phyloP scores from a whole-genome alignment of 768 basidiomycete genomes.

The Termitomyces sp. region DNA sequence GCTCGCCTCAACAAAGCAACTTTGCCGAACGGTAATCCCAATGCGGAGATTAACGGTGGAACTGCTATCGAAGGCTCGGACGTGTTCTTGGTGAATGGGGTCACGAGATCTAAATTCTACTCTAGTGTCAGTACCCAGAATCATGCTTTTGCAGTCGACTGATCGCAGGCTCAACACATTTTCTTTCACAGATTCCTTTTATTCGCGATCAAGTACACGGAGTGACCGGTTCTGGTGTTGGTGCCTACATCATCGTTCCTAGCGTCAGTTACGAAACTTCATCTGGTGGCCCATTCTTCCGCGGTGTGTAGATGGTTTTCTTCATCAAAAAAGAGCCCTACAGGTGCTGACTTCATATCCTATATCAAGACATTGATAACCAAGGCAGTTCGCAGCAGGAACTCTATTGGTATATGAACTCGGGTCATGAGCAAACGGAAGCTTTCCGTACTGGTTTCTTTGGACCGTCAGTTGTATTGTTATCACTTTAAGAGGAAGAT shows the following conservation, averaged over 20 bases:
- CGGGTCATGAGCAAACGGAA: constrained; percentile 43
- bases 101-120: constrained; percentile 49
- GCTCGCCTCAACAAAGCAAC: constrained; percentile 40
- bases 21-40: constrained; percentile 35
- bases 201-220: constrained; percentile 51
- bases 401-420: constrained; percentile 50
- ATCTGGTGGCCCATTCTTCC: constrained; percentile 50
- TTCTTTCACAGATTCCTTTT: constrained; percentile 35
- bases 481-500: background rate
- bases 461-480: constrained; percentile 34
- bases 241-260: constrained; percentile 44
- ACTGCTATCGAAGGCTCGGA: constrained; percentile 46
- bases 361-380: constrained; percentile 39
- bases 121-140: constrained; percentile 33
- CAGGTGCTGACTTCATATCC: background rate
- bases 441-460: constrained; percentile 43
- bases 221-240: constrained; percentile 42
- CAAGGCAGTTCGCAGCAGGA: constrained; percentile 46
- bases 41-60: constrained; percentile 38
- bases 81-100: constrained; percentile 40
- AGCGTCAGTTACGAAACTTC: constrained; percentile 42
- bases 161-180: background rate
- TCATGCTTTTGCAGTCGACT: background rate
- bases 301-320: constrained; percentile 25
- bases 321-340: background rate